phyloP scores from a whole-genome alignment of 73 alveolate species.

The Breviolum minutum region DNA sequence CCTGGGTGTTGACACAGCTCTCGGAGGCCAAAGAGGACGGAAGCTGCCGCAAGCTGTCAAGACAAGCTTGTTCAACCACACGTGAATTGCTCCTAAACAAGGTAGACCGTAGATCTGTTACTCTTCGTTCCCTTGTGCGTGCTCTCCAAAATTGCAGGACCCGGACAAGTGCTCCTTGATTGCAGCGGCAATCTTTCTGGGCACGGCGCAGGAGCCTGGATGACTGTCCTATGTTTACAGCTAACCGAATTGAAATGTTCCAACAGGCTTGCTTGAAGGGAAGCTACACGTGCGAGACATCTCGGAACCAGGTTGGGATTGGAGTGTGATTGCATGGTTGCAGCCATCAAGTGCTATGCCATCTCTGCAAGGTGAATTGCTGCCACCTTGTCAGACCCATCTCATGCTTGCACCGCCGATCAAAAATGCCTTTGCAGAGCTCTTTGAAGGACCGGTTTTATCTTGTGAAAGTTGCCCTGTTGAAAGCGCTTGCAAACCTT shows the following conservation, averaged over 20 bases:
- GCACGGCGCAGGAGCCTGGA: constrained; percentile 57
- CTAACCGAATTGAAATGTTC: too few relatives aligned
- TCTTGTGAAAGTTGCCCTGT: not conserved
- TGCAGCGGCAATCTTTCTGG: constrained; percentile 67
- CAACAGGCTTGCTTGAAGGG: constrained; percentile 73
- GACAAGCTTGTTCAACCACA: not conserved
- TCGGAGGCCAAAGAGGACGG: constrained; percentile 20
- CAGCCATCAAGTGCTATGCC: not conserved
- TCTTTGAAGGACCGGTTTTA: not conserved
- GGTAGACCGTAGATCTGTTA: not conserved
- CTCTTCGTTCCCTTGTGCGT: not conserved
- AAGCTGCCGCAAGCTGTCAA: not conserved
- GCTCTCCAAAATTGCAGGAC: not conserved
- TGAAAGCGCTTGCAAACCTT: too few relatives aligned
- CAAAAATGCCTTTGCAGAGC: constrained; percentile 53
- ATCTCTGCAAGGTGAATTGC: constrained; percentile 45
- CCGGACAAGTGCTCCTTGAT: constrained; percentile 39
- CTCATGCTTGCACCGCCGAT: constrained; percentile 37
- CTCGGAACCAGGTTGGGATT: constrained; percentile 20
- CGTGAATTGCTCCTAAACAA: not conserved
- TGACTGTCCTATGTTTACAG: not conserved
- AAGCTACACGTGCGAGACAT: constrained; percentile 43
- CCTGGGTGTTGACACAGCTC: constrained; percentile 26
- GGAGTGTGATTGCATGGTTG: not conserved
- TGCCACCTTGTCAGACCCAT: constrained; percentile 73